A percentile compares a stretch with the other conserved stretches of the same genome.
phyloP scores from a whole-genome alignment of 345 rosid species.

The Adansonia digitata region DNA sequence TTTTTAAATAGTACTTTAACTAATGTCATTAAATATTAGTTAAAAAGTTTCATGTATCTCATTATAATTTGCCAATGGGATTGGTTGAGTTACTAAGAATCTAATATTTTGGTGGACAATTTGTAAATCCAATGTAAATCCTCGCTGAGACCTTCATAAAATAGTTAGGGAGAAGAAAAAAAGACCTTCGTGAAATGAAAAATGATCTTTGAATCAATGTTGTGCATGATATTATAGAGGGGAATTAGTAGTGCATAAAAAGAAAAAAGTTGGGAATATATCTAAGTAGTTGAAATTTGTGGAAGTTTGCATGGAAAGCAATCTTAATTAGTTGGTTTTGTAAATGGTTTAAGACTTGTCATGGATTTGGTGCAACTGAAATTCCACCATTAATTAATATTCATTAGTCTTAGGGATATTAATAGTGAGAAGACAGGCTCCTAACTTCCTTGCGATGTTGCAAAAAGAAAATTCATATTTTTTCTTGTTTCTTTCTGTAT shows the following conservation, averaged over 20 bases:
- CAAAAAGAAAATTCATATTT: background rate
- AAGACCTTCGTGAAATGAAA: too few species aligned
- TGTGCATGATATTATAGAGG: too few species aligned
- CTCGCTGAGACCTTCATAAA: too few species aligned
- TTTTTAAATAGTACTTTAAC: too few species aligned
- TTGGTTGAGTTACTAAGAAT: too few species aligned
- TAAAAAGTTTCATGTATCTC: too few species aligned
- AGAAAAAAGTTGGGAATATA: background rate
- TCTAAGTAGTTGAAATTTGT: background rate
- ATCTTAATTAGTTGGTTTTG: background rate
- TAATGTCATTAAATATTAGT: too few species aligned
- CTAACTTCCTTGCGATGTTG: background rate
- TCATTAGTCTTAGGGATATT: background rate
- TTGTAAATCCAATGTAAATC: too few species aligned
- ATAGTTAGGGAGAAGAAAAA: too few species aligned
- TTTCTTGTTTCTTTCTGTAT: background rate
- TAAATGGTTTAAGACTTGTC: background rate
- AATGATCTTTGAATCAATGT: too few species aligned
- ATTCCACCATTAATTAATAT: background rate
- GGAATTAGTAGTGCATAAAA: background rate
- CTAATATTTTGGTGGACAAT: too few species aligned
- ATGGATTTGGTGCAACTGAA: background rate
- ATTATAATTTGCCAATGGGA: too few species aligned
- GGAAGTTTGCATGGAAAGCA: slow-evolving; percentile 3
- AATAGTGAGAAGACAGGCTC: background rate